A percentile compares a stretch with the other conserved stretches of the same genome.
Conservation (phyloP, 192 early-diverging fungal species). For the Backusella mclennaniae region DNA sequence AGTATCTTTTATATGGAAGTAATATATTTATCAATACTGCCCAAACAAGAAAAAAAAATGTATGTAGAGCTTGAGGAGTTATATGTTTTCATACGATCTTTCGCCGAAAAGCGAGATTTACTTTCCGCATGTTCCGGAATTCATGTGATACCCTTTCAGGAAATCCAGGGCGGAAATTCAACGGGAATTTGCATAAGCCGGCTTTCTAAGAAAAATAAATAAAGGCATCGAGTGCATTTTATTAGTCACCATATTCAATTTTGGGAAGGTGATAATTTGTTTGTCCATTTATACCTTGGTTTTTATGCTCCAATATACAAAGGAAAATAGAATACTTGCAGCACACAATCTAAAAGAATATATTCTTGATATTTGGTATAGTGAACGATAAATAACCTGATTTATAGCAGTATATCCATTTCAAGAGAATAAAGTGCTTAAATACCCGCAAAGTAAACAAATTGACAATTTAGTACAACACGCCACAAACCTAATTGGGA, state of each 20-base stretch:
- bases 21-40: too few relatives aligned
- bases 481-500: background rate
- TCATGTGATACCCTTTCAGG: background rate
- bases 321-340: background rate
- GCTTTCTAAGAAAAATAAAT: background rate
- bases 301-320: background rate
- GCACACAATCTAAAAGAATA: background rate
- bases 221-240: background rate
- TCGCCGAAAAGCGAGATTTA: background rate
- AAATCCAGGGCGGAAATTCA: background rate
- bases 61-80: too few relatives aligned
- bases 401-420: background rate
- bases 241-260: background rate
- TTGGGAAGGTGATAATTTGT: background rate
- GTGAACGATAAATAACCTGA: background rate
- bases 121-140: background rate
- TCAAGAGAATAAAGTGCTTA: background rate
- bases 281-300: too few relatives aligned
- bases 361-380: background rate
- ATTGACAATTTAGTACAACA: background rate
- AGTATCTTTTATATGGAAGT: background rate
- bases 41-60: too few relatives aligned
- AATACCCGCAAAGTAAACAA: background rate
- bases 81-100: too few relatives aligned
- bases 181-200: background rate